Evolutionary conservation across 1,284 basidiomycete species (phyloP), one percentile per base, ranked within the genome.

Genomic region (Phlebopus sp.): DNA sequence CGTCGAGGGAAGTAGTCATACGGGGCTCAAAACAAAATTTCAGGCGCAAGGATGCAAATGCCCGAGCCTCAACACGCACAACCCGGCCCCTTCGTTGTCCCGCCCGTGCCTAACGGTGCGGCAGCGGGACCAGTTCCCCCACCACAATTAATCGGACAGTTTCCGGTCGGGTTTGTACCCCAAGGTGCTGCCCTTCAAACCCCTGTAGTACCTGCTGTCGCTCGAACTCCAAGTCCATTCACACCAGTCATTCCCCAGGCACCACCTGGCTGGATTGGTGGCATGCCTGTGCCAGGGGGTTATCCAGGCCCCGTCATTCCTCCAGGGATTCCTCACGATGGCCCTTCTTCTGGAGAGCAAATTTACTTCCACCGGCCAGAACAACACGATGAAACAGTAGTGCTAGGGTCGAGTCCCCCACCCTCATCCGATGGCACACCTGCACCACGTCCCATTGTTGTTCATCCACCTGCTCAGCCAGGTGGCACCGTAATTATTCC

Each of bases 111-210:
- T 43, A 48, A 49, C 5, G 51, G 31, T 5, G 41, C 42, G 29
- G 31, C 25, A 10, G 50, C 47, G 25, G 59, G 41, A 32, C 52
- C 52, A 21, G 14, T 55, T 11, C 53, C 54, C 17, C 53, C 38
- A 21, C 54, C 56, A 25, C 62, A 56, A 5, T 1, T 57, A 14
- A 49, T 65, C 5, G 8, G 46, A 37, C 52, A 30, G 15, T 60
- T 52, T 46, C 64, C 60, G 19, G 42, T 44, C 19, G 69, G 64
- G 9, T 70, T 72, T 40, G 54, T 70, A 34, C 70, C 67, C 21
- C 55, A 57, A 25, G 36, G 15, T 36, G 49, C 14, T 35, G 39
- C 27, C 10, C n/a, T n/a, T n/a, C 54, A 52, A 36, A 30, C 47
- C 19, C 60, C 64, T 1, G 62, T 68, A 13, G 59, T 70, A 42